Conservation (phyloP, 148 eudicot species). For the Fallopia convolvulus region DNA sequence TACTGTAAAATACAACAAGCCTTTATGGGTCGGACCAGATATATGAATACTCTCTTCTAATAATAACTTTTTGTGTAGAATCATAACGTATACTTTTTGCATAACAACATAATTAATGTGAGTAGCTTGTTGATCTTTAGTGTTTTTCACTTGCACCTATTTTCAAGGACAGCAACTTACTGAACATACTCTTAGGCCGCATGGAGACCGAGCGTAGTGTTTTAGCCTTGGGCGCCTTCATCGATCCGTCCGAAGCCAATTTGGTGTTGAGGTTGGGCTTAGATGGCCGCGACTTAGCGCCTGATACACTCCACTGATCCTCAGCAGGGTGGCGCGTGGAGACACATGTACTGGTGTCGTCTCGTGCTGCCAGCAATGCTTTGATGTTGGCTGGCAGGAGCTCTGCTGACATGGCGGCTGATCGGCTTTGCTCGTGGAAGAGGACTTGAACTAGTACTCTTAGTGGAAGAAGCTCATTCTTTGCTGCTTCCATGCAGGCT, state of each 20-base stretch:
- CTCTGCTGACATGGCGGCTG: constrained; percentile 39
- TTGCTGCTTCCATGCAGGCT: constrained; percentile 65
- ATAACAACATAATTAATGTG: no score
- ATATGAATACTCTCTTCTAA: no score
- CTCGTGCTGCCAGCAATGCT: constrained; percentile 48
- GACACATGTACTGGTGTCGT: constrained; percentile 21
- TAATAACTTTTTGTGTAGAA: neutral
- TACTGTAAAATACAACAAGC: no score
- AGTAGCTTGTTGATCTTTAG: constrained; percentile 3
- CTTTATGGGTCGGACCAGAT: no score
- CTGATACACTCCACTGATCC: constrained; percentile 73
- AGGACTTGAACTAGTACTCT: constrained; percentile 83
- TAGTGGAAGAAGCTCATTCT: constrained; percentile 72
- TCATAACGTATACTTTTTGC: neutral
- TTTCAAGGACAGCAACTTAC: constrained; percentile 67
- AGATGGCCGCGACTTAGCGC: constrained; percentile 35
- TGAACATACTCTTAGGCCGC: constrained; percentile 68
- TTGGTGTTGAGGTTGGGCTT: constrained; percentile 59
- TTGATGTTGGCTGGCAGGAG: constrained; percentile 53
- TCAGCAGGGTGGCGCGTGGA: constrained; percentile 33
- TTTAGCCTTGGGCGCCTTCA: constrained; percentile 38
- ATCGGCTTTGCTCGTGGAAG: constrained; percentile 77
- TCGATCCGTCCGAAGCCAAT: constrained; percentile 32
- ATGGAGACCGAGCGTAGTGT: constrained; percentile 45
- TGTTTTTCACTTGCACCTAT: constrained; percentile 41